Evolutionary conservation across 257 asterid species (phyloP), one percentile per base, ranked within the genome.

Genomic region (Osmanthus fragrans): DNA sequence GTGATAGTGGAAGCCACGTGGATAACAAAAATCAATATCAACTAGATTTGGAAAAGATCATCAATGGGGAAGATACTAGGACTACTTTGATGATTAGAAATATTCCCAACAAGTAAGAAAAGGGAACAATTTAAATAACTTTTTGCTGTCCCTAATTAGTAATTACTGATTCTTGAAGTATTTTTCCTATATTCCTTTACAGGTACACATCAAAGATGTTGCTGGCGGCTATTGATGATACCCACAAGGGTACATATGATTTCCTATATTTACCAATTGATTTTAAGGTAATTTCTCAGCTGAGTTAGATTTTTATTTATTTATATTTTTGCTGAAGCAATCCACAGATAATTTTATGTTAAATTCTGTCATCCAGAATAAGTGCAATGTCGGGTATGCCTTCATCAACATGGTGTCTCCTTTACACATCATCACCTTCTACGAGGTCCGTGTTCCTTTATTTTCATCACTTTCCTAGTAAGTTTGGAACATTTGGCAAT

Each of bases 201-300:
- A 95, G 99, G 96, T 95, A 95, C 87, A 93, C 99, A 65, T 95
- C 99, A 7, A 95, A 90, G 86, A 93, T 95, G 99, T 92, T 95
- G 77, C 92, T 95, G 65, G 85, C 89, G 70, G 94, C 96, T 71
- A 95, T 95, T 69, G 98, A 95, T 77, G 98, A 93, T 82, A 92
- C 91, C 7, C 98, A 95, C 87, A 90, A 89, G 89, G 94, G 92
- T 70, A 86, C 94, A 10, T 95, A 91, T 80, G 99, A 95, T 88
- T 95, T 95, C 83, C 95, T 95, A 78, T 95, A 95, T 83, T 79
- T 95, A 80, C 99, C 99, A 7, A 95, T 95, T 78, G 99, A 95
- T 86, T 95, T 95, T 73, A 95, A 95, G 97, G 99, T 93, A 87
- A 73, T 73, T 77, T n/a, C 33, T 12, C 33, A 11, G 18, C 30